Percentiles rank a stretch among this genome's conserved stretches.
These are phyloP conservation scores for Kandelia obovata DNA, from an alignment of 345 rosid species.

Conservation along the genomic window DNA sequence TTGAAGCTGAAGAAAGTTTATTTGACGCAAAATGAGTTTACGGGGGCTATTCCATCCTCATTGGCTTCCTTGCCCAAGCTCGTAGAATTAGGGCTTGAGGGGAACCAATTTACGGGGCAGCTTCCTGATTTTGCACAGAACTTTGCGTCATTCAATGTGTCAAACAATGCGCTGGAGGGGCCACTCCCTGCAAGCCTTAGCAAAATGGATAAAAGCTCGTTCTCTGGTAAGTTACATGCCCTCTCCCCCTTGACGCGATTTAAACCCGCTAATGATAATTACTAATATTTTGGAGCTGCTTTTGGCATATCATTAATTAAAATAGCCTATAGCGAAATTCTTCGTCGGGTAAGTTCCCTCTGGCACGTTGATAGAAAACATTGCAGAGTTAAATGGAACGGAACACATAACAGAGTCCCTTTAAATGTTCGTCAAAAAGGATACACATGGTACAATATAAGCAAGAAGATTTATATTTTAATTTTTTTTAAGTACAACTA, in stretches of 20 bases:
- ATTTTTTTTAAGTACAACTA: no score
- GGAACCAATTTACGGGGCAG: slow-evolving; percentile 54
- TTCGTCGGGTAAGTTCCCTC: no score
- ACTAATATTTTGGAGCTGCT: no score
- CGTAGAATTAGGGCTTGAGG: slow-evolving; percentile 50
- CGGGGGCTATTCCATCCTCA: slow-evolving; percentile 63
- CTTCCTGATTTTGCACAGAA: slow-evolving; percentile 49
- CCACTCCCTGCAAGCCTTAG: slow-evolving; percentile 48
- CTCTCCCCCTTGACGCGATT: not conserved
- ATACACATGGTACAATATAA: no score
- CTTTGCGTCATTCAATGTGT: slow-evolving; percentile 36
- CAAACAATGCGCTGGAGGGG: slow-evolving; percentile 61
- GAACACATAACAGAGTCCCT: no score
- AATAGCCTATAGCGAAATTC: no score
- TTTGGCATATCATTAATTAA: no score
- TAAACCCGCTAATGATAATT: no score
- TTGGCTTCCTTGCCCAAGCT: slow-evolving; percentile 47
- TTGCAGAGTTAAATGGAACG: no score
- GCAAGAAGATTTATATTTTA: no score
- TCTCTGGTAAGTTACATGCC: slow-evolving; percentile 39
- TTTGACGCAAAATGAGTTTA: slow-evolving; percentile 47
- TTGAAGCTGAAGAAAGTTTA: slow-evolving; percentile 52
- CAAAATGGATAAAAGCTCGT: slow-evolving; percentile 28
- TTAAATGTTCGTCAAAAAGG: no score
- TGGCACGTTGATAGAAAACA: no score